Evolutionary conservation across 2,329 filamentous ascomycete genomes (phyloP).

Genomic region (Orbilia brochopaga): DNA sequence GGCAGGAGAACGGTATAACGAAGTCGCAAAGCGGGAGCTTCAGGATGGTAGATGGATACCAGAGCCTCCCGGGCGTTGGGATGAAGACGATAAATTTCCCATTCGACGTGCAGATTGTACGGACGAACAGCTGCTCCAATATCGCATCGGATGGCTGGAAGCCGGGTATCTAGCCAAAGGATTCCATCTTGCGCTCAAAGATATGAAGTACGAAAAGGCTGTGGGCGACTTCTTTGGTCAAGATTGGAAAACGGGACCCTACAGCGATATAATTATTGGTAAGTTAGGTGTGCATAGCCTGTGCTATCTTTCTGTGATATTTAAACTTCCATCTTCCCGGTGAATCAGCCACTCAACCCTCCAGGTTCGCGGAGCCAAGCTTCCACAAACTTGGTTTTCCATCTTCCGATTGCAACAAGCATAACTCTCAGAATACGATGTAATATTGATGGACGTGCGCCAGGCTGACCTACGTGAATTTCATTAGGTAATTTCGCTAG

Average conservation of each 20-base stretch:
- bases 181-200: slow-evolving; percentile 9
- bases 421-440: too few relatives aligned
- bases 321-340: neutral
- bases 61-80: neutral
- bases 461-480: neutral
- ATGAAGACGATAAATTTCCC: slow-evolving; percentile 19
- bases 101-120: slow-evolving; percentile 9
- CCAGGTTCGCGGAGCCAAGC: too few relatives aligned
- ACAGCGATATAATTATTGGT: slow-evolving; percentile 23
- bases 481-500: slow-evolving; percentile 23
- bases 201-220: slow-evolving; percentile 21
- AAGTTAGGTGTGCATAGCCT: neutral
- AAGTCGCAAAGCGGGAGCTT: neutral
- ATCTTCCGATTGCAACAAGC: too few relatives aligned
- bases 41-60: slow-evolving; percentile 1
- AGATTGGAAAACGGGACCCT: slow-evolving; percentile 19
- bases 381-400: too few relatives aligned
- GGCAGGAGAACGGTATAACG: neutral
- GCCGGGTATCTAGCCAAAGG: slow-evolving; percentile 21
- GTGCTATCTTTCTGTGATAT: too few relatives aligned
- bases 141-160: slow-evolving; percentile 20
- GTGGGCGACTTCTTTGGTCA: slow-evolving; percentile 25
- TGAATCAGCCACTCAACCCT: too few relatives aligned
- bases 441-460: neutral
- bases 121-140: neutral